Conservation (phyloP, 2,329 filamentous ascomycete genomes). For the Fusarium sp. region DNA sequence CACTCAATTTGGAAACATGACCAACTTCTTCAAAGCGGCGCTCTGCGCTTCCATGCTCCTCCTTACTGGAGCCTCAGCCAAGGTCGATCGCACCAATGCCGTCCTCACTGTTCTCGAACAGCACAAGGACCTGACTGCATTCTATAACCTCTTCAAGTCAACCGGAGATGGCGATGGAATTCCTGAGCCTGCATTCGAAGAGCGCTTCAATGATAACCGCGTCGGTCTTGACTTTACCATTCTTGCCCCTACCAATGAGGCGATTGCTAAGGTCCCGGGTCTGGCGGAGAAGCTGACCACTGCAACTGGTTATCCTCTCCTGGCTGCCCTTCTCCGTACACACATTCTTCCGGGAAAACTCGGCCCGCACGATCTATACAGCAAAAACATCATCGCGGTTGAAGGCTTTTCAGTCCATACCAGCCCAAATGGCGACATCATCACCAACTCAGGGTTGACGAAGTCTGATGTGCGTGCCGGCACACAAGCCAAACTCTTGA, state of each 20-base stretch:
- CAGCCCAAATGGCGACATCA: not conserved
- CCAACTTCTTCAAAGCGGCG: not conserved
- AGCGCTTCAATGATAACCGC: constrained; percentile 3
- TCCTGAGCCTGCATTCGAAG: not conserved
- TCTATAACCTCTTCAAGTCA: not conserved
- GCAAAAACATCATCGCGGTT: not conserved
- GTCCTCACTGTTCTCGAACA: constrained; percentile 2
- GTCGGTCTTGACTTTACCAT: not conserved
- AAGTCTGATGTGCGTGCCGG: not conserved
- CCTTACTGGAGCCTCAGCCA: not conserved
- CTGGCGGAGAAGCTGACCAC: not conserved
- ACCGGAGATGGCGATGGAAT: not conserved
- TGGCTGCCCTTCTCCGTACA: not conserved
- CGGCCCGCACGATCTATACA: not conserved
- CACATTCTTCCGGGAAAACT: constrained; percentile 1
- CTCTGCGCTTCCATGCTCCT: not conserved
- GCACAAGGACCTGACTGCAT: not conserved
- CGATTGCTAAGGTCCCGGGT: not conserved
- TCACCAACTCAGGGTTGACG: not conserved
- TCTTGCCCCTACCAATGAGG: constrained; percentile 1
- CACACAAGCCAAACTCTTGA: constrained; percentile 4
- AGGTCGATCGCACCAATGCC: not conserved
- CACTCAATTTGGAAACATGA: not conserved
- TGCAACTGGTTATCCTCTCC: not conserved
- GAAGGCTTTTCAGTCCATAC: not conserved